Evolutionary conservation across 345 rosid genomes (phyloP).

Genomic region (Kandelia obovata): DNA sequence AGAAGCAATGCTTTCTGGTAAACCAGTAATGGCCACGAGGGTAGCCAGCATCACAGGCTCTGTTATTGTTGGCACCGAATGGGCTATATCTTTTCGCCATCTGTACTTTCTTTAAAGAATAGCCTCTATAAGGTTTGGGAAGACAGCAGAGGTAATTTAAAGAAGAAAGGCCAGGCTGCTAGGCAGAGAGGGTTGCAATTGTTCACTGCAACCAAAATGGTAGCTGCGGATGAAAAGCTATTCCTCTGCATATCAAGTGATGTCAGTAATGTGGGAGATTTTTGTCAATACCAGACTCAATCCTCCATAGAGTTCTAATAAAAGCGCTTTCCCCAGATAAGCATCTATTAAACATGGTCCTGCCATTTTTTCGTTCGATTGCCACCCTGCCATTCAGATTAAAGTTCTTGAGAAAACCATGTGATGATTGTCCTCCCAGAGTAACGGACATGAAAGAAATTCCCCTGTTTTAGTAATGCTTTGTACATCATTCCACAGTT

Average conservation of each 20-base stretch:
- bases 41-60: slow-evolving; percentile 88
- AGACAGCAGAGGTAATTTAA: slow-evolving; percentile 52
- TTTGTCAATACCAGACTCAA: slow-evolving; percentile 36
- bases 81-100: slow-evolving; percentile 77
- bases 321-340: neutral
- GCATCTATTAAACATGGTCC: neutral
- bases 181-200: slow-evolving; percentile 60
- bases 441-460: neutral
- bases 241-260: slow-evolving; percentile 68
- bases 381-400: neutral
- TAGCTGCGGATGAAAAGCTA: slow-evolving; percentile 76
- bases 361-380: neutral
- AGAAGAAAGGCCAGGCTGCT: slow-evolving; percentile 63
- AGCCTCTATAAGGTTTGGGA: slow-evolving; percentile 49
- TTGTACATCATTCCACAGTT: neutral
- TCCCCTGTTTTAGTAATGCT: neutral
- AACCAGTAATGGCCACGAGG: slow-evolving; percentile 75
- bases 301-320: slow-evolving; percentile 14
- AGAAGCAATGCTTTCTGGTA: slow-evolving; percentile 85
- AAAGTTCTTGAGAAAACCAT: neutral
- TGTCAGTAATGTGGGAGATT: slow-evolving; percentile 22
- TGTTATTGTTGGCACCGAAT: slow-evolving; percentile 49
- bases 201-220: slow-evolving; percentile 89
- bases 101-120: slow-evolving; percentile 52
- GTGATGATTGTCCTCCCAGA: neutral